A percentile compares a stretch with the other conserved stretches of the same genome.
Conservation (phyloP, 352 stramenopile species). For the Stramenopiles sp. region DNA sequence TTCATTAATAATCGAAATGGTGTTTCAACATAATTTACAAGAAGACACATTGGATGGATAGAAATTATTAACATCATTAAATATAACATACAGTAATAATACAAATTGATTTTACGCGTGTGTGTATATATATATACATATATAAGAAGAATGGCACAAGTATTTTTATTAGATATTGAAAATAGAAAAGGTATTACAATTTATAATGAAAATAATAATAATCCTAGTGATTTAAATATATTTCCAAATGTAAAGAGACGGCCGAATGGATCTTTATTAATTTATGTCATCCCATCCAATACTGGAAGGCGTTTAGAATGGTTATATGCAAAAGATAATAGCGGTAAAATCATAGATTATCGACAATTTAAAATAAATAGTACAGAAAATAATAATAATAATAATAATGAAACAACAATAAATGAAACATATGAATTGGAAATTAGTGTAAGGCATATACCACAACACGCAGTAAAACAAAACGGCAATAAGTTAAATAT, state of each 20-base stretch:
- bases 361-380: neutral
- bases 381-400: neutral
- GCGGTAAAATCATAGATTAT: neutral
- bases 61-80: too few species aligned
- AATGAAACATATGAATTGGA: neutral
- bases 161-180: neutral
- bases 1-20: too few species aligned
- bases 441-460: neutral
- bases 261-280: neutral
- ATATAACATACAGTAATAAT: too few species aligned
- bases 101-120: too few species aligned
- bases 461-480: neutral
- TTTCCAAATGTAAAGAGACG: neutral
- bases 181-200: neutral
- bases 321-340: neutral
- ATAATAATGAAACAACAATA: neutral
- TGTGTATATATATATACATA: neutral
- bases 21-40: too few species aligned
- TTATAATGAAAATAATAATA: neutral
- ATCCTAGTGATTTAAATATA: neutral
- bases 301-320: neutral
- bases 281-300: neutral
- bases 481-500: neutral
- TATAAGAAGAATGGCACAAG: neutral
- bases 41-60: too few species aligned